Conservation (phyloP, 106 monocot genomes). For the Dioscorea dumetorum region DNA sequence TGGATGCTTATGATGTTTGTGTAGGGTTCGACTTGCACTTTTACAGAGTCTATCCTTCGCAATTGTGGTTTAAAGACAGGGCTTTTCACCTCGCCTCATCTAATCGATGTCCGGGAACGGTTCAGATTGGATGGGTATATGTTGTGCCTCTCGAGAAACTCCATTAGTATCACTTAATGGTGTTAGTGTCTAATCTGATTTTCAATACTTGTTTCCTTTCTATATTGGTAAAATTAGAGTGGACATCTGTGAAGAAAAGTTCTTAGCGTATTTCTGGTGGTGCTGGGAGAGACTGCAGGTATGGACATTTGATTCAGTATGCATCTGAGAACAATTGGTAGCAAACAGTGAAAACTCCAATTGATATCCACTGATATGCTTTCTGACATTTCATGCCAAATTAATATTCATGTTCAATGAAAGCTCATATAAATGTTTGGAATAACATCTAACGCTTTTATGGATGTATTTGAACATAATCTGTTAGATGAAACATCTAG, state of each 20-base stretch:
- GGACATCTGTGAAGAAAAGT: slow-evolving; percentile 87
- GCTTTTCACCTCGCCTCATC: slow-evolving; percentile 87
- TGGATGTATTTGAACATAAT: no score
- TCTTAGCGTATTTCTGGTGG: slow-evolving; percentile 91
- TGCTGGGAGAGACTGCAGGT: slow-evolving; percentile 86
- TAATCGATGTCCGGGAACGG: slow-evolving; percentile 86
- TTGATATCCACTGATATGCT: no score
- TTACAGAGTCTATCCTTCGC: slow-evolving; percentile 82
- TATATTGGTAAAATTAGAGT: slow-evolving; percentile 24
- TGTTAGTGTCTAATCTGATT: background rate
- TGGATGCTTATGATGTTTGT: background rate
- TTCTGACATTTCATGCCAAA: no score
- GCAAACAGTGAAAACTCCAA: no score
- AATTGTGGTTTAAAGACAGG: slow-evolving; percentile 81
- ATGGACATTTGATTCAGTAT: background rate
- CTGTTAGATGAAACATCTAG: no score
- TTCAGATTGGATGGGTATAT: slow-evolving; percentile 76
- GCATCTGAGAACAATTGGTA: no score
- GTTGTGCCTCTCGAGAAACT: no score
- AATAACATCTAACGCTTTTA: no score
- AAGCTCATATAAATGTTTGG: no score
- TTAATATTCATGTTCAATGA: no score
- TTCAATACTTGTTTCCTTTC: background rate
- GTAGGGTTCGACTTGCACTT: slow-evolving; percentile 91
- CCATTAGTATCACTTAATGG: no score